These are phyloP conservation scores for Dipteronia sinensis DNA, from an alignment of 345 rosid genomes.

Conservation along the genomic window DNA sequence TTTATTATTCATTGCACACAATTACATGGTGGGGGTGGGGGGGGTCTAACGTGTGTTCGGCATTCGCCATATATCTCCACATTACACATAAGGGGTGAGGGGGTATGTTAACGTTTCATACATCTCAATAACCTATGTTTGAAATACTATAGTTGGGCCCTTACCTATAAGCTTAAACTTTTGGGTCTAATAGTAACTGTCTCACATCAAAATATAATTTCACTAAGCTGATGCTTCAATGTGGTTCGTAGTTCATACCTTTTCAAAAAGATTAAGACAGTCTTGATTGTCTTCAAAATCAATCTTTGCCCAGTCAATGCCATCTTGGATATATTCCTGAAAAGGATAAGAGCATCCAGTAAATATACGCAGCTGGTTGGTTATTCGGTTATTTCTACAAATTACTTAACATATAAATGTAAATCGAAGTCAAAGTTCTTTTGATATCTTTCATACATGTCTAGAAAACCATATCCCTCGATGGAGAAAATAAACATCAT, in stretches of 20 bases:
- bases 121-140: no score
- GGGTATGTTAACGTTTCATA: no score
- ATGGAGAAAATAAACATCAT: neutral
- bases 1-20: no score
- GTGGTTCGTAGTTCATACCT: conserved; percentile 54
- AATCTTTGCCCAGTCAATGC: conserved; percentile 97
- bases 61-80: no score
- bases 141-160: no score
- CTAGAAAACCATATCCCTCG: neutral
- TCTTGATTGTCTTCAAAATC: conserved; percentile 98
- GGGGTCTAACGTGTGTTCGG: no score
- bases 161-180: no score
- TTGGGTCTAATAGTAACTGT: no score
- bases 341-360: conserved; percentile 15
- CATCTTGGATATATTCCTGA: conserved; percentile 98
- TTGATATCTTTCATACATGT: neutral
- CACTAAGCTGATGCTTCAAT: neutral
- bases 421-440: neutral
- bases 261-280: conserved; percentile 97
- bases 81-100: no score
- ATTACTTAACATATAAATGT: neutral
- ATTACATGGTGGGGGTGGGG: no score
- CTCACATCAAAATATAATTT: neutral
- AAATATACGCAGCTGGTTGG: neutral
- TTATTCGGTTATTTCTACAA: neutral